These are phyloP conservation scores for Sclerotinia glacialis DNA, from an alignment of 2,329 filamentous ascomycete species.

Conservation along the genomic window DNA sequence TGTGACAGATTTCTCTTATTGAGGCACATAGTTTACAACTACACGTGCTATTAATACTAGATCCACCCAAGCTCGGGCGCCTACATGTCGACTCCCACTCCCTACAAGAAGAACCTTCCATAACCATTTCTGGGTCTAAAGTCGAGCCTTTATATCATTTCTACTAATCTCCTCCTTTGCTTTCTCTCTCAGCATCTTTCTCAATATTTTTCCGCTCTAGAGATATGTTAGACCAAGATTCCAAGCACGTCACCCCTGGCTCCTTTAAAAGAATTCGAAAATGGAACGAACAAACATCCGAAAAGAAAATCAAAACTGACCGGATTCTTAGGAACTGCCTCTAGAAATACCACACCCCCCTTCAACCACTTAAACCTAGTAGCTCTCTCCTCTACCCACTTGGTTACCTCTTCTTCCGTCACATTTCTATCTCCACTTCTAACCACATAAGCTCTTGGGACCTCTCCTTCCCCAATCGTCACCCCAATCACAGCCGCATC, in stretches of 20 bases:
- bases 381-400: conserved; percentile 57
- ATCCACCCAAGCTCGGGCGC: too few species aligned
- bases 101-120: too few species aligned
- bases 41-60: too few species aligned
- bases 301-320: conserved; percentile 30
- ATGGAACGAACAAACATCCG: neutral
- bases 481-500: conserved; percentile 51
- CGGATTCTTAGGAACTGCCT: conserved; percentile 67
- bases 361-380: conserved; percentile 64
- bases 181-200: conserved; percentile 47
- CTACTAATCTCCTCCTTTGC: conserved; percentile 32
- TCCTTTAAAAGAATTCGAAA: neutral
- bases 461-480: conserved; percentile 43
- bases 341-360: conserved; percentile 64
- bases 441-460: conserved; percentile 60
- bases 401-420: conserved; percentile 48
- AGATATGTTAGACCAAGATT: neutral
- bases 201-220: conserved; percentile 48
- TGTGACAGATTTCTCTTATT: too few species aligned
- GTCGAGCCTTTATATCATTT: neutral
- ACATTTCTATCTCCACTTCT: conserved; percentile 36
- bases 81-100: too few species aligned
- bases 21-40: too few species aligned
- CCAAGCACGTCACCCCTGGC: neutral
- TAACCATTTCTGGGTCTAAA: neutral